Evolutionary conservation across 2,329 filamentous ascomycete genomes (phyloP).

Genomic region (Helotiales sp.): DNA sequence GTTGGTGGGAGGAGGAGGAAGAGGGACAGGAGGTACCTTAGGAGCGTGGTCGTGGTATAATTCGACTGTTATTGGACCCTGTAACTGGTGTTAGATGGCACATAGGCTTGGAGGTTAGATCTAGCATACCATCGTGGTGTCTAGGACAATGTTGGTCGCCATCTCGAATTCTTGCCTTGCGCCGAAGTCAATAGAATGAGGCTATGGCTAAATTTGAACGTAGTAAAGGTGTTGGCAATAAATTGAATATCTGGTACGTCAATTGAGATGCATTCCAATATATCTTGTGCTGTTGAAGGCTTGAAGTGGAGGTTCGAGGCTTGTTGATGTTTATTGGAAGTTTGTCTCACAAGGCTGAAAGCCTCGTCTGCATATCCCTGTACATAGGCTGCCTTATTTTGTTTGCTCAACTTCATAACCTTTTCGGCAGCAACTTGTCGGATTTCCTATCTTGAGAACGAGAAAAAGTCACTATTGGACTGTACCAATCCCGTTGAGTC

Average conservation of each 20-base stretch:
- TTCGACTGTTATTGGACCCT: constrained; percentile 85
- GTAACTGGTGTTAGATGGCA: constrained; percentile 6
- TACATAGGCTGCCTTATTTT: neutral
- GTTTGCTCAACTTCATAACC: neutral
- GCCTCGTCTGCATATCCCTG: neutral
- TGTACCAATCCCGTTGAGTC: too few species aligned
- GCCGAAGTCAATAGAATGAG: constrained; percentile 5
- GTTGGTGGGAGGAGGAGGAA: neutral
- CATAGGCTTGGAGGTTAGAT: neutral
- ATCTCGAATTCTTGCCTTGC: constrained; percentile 44
- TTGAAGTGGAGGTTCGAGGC: neutral
- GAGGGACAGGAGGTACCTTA: constrained; percentile 44
- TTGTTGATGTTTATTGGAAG: constrained; percentile 18
- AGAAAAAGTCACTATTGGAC: too few species aligned
- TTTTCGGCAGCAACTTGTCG: too few species aligned
- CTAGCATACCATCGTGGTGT: constrained; percentile 75
- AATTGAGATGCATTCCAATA: neutral
- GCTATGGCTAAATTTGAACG: neutral
- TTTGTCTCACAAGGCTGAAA: constrained; percentile 24
- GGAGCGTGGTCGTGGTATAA: constrained; percentile 90
- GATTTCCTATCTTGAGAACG: too few species aligned
- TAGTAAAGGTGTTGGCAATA: neutral
- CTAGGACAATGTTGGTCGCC: constrained; percentile 76
- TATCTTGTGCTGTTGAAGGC: neutral
- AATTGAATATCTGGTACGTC: neutral